Evolutionary conservation across 2,329 filamentous ascomycete species (phyloP).

Genomic region (Lasiodiplodia sp.): DNA sequence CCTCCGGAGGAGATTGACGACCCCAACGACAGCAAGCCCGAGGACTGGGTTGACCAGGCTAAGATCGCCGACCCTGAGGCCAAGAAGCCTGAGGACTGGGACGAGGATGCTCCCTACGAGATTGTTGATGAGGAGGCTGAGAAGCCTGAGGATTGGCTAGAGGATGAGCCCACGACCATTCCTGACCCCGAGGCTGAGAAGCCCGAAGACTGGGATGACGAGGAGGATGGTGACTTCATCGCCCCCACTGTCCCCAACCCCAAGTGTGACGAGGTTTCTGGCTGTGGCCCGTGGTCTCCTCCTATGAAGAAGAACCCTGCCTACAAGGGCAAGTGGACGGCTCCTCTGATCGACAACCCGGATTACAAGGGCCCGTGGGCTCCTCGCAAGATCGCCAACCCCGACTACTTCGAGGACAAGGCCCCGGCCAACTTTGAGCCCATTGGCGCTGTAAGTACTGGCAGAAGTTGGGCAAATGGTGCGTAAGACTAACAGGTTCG

Average conservation of each 20-base stretch:
- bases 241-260: slow-evolving; percentile 90
- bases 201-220: slow-evolving; percentile 99
- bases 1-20: slow-evolving; percentile 95
- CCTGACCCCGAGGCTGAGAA: slow-evolving; percentile 95
- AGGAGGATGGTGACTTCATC: slow-evolving; percentile 98
- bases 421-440: slow-evolving; percentile 95
- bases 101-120: slow-evolving; percentile 97
- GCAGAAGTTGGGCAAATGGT: not conserved
- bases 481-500: slow-evolving; percentile 31
- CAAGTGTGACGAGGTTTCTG: slow-evolving; percentile 91
- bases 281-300: slow-evolving; percentile 91
- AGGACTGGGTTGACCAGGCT: slow-evolving; percentile 93
- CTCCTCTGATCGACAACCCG: slow-evolving; percentile 94
- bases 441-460: slow-evolving; percentile 84
- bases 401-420: slow-evolving; percentile 96
- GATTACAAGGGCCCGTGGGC: slow-evolving; percentile 96
- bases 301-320: slow-evolving; percentile 93
- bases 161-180: slow-evolving; percentile 80
- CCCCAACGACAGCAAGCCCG: slow-evolving; percentile 89
- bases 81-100: slow-evolving; percentile 97
- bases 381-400: slow-evolving; percentile 96
- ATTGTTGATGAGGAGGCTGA: slow-evolving; percentile 91
- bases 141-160: slow-evolving; percentile 95
- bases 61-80: slow-evolving; percentile 92
- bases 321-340: slow-evolving; percentile 99